Evolutionary conservation across 352 stramenopile genomes (phyloP).

Genomic region (Globisporangium cylindrosporum): DNA sequence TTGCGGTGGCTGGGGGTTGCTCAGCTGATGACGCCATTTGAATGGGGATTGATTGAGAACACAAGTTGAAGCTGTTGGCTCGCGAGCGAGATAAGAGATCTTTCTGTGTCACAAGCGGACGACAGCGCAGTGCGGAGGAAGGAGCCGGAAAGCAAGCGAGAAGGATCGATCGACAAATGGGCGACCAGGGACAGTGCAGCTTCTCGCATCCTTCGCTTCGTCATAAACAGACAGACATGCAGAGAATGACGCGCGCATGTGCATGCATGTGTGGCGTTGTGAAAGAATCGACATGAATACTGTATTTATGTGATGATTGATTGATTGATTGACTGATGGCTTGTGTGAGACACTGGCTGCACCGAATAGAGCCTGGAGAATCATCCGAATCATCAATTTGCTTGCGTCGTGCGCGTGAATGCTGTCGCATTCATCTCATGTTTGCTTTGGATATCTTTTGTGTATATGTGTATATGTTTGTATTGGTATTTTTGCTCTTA

Average conservation of each 20-base stretch:
- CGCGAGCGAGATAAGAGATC: not conserved
- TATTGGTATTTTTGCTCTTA: not conserved
- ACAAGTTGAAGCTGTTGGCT: constrained; percentile 4
- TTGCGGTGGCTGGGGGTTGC: not conserved
- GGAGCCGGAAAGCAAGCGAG: not conserved
- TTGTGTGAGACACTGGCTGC: not conserved
- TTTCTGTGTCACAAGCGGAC: not conserved
- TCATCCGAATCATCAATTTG: not conserved
- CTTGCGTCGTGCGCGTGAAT: not conserved
- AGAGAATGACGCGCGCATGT: no score
- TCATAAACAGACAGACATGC: not conserved
- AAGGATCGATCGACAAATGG: constrained; percentile 1
- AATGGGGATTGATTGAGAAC: not conserved
- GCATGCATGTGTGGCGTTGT: not conserved
- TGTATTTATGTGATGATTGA: no score
- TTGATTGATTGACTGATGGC: not conserved
- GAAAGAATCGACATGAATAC: not conserved
- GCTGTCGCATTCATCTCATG: not conserved
- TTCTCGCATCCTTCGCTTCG: not conserved
- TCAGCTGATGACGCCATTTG: not conserved
- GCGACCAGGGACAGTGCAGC: constrained; percentile 6
- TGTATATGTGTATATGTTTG: not conserved
- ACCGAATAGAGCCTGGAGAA: not conserved
- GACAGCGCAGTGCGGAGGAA: not conserved
- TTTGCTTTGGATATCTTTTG: not conserved